These are phyloP conservation scores for Vicia faba DNA, from an alignment of 306 rosid genomes.

Conservation along the genomic window DNA sequence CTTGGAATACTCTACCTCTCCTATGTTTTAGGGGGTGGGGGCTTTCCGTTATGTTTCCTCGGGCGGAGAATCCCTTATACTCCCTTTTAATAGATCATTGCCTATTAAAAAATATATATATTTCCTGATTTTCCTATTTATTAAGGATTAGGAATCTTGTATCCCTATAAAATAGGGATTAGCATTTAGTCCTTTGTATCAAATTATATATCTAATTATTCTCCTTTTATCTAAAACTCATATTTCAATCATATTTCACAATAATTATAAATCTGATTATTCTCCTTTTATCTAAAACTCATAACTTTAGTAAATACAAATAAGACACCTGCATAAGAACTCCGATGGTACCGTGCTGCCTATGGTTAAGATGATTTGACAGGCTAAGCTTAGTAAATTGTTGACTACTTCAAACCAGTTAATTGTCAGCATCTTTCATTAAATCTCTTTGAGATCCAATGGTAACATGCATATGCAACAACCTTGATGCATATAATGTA, in stretches of 20 bases:
- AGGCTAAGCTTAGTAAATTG: no score
- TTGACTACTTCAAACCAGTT: no score
- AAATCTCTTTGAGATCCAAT: no score
- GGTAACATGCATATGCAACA: no score
- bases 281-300: background rate
- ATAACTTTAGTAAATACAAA: background rate
- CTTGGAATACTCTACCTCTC: no score
- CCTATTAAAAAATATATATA: no score
- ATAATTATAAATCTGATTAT: background rate
- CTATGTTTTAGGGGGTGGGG: no score
- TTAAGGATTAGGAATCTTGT: background rate
- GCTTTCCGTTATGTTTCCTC: no score
- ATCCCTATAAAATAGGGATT: background rate
- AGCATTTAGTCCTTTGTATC: background rate
- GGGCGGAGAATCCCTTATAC: no score
- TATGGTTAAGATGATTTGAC: background rate
- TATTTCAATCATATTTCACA: background rate
- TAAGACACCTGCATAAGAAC: background rate
- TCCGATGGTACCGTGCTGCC: constrained; percentile 9
- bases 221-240: background rate
- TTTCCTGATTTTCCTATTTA: background rate
- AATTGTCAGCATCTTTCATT: no score
- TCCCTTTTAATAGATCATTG: no score
- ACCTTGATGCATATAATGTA: constrained; percentile 4
- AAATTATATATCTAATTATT: no score